phyloP scores from a whole-genome alignment of 345 rosid genomes.

The Streptanthus diversifolius region DNA sequence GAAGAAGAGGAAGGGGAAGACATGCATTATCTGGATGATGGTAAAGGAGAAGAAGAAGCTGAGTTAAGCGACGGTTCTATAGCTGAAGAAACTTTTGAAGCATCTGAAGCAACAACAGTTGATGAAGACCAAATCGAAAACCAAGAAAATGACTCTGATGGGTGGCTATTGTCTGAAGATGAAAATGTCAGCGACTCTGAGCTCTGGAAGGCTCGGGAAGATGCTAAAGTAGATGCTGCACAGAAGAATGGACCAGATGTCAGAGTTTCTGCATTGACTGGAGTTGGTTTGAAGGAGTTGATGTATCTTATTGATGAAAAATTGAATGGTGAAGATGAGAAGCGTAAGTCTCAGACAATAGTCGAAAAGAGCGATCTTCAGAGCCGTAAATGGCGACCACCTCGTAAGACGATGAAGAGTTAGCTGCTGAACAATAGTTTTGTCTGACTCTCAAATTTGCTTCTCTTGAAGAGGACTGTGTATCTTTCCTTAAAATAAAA shows the following conservation, averaged over 20 bases:
- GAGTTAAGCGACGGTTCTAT: conserved; percentile 18
- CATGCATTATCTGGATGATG: conserved; percentile 31
- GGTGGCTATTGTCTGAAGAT: conserved; percentile 48
- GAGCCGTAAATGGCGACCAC: conserved; percentile 73
- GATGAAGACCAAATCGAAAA: conserved; percentile 17
- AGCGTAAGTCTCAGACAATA: conserved; percentile 33
- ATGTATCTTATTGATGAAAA: conserved; percentile 55
- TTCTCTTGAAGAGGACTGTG: neutral
- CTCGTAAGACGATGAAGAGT: conserved; percentile 35
- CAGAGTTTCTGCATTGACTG: conserved; percentile 63
- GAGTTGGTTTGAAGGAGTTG: conserved; percentile 76
- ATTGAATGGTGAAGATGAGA: conserved; percentile 44
- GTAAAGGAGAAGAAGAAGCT: conserved; percentile 25
- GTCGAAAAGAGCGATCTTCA: conserved; percentile 39
- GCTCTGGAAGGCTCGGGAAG: conserved; percentile 36
- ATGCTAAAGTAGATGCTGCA: conserved; percentile 14
- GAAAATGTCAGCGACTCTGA: conserved; percentile 30
- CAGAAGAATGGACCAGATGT: conserved; percentile 46
- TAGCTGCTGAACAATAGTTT: conserved; percentile 29
- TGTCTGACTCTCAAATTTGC: too few species aligned
- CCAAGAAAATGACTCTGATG: conserved; percentile 38
- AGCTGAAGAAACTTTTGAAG: conserved; percentile 32
- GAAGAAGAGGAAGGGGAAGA: conserved; percentile 48
- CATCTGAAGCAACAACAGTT: conserved; percentile 26
- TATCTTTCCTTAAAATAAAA: neutral